Evolutionary conservation across 768 basidiomycete species (phyloP), one percentile per base, ranked within the genome.

Genomic region (Cystobasidium onofrii): DNA sequence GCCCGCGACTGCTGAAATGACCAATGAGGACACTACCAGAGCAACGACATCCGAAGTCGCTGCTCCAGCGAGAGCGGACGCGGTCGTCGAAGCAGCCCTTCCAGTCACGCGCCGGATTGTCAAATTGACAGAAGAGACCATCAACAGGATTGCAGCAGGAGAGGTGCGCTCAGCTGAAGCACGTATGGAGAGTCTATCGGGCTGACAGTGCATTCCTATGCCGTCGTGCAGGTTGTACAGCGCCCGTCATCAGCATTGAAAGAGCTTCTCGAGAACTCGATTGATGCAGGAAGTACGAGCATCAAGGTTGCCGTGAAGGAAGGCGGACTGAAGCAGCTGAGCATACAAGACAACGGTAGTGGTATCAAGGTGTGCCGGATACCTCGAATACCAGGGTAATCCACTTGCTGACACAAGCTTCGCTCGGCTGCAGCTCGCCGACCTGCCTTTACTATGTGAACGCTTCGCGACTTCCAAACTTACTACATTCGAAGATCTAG

Each of bases 391-490:
- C 39, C 15, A 15, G n/a, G 18, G 31, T n/a, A n/a, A n/a, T n/a
- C n/a, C n/a, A n/a, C n/a, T n/a, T n/a, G n/a, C n/a, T n/a, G n/a
- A n/a, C n/a, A 1, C 25, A 0, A 63, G 17, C 20, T 23, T 17
- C 41, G 23, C 2, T 4, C 33, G 33, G 27, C 6, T 23, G 29
- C 77, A 96, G 92, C 92, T 90, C 87, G 80, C 84, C 9, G 94
- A 97, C 78, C 83, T 99, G 1, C 88, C 91, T 0, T 88, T 99
- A 25, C 85, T 99, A 4, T 94, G 95, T 46, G 90, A 94, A 80
- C 85, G 96, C 6, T 97, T 95, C 80, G 95, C 95, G 17, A 99
- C 96, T 0, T 95, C 92, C 1, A 99, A 98, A 79, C 82, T 99
- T 3, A 86, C 87, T 0, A 86, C 86, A 0, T 99, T 92, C 78